phyloP scores from a whole-genome alignment of 2,329 filamentous ascomycete species.

The Chaetomium strumarium region DNA sequence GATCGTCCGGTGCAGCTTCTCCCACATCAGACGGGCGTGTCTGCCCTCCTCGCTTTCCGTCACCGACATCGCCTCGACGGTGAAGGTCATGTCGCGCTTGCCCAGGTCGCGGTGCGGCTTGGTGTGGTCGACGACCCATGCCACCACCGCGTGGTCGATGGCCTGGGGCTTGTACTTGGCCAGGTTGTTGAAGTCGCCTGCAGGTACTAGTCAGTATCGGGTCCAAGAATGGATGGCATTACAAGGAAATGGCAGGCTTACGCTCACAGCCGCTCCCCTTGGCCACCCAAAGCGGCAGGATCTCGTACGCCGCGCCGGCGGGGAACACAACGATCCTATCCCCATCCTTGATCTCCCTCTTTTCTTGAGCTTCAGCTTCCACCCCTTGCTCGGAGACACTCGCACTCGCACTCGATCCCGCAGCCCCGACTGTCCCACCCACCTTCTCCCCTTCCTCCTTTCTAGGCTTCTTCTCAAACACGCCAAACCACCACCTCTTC shows the following conservation, averaged over 20 bases:
- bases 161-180: slow-evolving; percentile 27
- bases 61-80: slow-evolving; percentile 29
- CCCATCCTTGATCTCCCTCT: slow-evolving; percentile 8
- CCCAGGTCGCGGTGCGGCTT: slow-evolving; percentile 24
- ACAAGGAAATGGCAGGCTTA: slow-evolving; percentile 16
- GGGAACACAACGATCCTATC: slow-evolving; percentile 38
- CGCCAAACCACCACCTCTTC: slow-evolving; percentile 26
- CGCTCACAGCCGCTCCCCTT: slow-evolving; percentile 34
- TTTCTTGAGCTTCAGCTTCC: background rate
- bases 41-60: slow-evolving; percentile 26
- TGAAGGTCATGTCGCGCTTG: slow-evolving; percentile 28
- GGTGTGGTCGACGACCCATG: slow-evolving; percentile 29
- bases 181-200: slow-evolving; percentile 26
- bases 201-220: background rate
- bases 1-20: slow-evolving; percentile 25
- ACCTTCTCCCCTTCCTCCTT: slow-evolving; percentile 31
- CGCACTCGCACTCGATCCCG: background rate
- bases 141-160: slow-evolving; percentile 27
- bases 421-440: slow-evolving; percentile 23
- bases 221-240: background rate
- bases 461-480: slow-evolving; percentile 29
- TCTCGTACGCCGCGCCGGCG: slow-evolving; percentile 38
- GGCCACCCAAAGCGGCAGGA: slow-evolving; percentile 39
- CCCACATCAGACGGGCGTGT: slow-evolving; percentile 27
- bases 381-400: background rate